Conservation (phyloP, 371 early-diverging fungal genomes). For the Parasitella parasitica region DNA sequence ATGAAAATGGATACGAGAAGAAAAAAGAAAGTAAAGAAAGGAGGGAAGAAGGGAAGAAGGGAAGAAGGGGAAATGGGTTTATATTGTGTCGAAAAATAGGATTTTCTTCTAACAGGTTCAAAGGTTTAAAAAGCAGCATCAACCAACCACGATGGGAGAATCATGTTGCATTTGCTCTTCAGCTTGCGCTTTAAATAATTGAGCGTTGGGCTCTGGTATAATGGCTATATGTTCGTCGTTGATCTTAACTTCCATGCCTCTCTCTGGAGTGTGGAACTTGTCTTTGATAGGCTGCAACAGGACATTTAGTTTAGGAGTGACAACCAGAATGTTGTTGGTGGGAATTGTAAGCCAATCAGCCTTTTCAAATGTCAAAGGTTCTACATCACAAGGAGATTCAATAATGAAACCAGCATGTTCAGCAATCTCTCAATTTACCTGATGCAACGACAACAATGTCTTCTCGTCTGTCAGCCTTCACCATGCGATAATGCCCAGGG, state of each 20-base stretch:
- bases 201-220: constrained; percentile 48
- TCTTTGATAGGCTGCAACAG: constrained; percentile 77
- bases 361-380: constrained; percentile 83
- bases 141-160: constrained; percentile 6
- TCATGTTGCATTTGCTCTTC: constrained; percentile 22
- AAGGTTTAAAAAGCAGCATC: neutral
- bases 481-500: constrained; percentile 76
- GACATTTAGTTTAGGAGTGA: constrained; percentile 78
- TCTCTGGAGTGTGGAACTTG: constrained; percentile 56
- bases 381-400: constrained; percentile 29
- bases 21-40: neutral
- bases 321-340: constrained; percentile 73
- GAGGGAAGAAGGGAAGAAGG: neutral
- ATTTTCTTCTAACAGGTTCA: constrained; percentile 3
- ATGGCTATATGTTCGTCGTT: constrained; percentile 36
- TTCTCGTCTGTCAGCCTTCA: constrained; percentile 79
- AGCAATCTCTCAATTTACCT: constrained; percentile 32
- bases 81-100: neutral
- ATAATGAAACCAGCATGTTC: neutral
- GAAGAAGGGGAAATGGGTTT: neutral
- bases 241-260: constrained; percentile 37
- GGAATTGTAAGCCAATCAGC: constrained; percentile 85
- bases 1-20: neutral
- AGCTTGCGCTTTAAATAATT: constrained; percentile 30
- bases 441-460: constrained; percentile 83